These are phyloP conservation scores for Cladorrhinum sp. DNA, from an alignment of 2,329 filamentous ascomycete species.

Conservation along the genomic window DNA sequence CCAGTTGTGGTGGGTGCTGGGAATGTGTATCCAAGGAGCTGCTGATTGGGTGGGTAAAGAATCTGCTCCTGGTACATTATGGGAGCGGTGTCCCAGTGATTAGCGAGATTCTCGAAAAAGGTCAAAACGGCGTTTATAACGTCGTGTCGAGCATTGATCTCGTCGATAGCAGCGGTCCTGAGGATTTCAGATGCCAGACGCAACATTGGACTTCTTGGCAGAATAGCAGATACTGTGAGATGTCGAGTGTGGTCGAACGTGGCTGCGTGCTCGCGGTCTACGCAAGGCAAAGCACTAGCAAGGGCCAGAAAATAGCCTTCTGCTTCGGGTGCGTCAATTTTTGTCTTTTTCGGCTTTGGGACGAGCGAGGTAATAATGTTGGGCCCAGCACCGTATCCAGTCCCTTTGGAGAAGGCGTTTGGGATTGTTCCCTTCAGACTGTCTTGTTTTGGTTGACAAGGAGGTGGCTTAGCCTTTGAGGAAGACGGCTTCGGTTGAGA, in stretches of 20 bases:
- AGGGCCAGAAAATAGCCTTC: slow-evolving; percentile 20
- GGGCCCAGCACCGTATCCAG: slow-evolving; percentile 19
- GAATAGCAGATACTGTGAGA: slow-evolving; percentile 17
- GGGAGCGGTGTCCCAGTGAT: slow-evolving; percentile 31
- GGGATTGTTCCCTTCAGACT: background rate
- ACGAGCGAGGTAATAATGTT: background rate
- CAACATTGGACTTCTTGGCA: slow-evolving; percentile 29
- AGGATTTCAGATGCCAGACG: slow-evolving; percentile 27
- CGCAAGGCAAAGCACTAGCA: slow-evolving; percentile 11
- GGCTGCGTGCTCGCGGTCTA: background rate
- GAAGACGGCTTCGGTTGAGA: background rate
- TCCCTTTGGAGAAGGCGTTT: slow-evolving; percentile 20
- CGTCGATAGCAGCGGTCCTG: slow-evolving; percentile 28
- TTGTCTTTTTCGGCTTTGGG: background rate
- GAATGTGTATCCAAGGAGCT: slow-evolving; percentile 36
- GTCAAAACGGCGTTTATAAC: slow-evolving; percentile 40
- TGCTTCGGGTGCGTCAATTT: background rate
- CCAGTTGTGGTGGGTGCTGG: background rate
- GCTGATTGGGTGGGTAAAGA: slow-evolving; percentile 33
- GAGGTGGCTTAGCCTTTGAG: background rate
- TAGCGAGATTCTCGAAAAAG: slow-evolving; percentile 38
- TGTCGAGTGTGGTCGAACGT: slow-evolving; percentile 6
- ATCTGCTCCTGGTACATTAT: slow-evolving; percentile 35
- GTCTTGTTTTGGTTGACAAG: background rate
- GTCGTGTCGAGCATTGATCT: slow-evolving; percentile 24